Evolutionary conservation across 192 early-diverging fungal genomes (phyloP), one percentile per base, ranked within the genome.

Genomic region (Nowakowskiella sp.): DNA sequence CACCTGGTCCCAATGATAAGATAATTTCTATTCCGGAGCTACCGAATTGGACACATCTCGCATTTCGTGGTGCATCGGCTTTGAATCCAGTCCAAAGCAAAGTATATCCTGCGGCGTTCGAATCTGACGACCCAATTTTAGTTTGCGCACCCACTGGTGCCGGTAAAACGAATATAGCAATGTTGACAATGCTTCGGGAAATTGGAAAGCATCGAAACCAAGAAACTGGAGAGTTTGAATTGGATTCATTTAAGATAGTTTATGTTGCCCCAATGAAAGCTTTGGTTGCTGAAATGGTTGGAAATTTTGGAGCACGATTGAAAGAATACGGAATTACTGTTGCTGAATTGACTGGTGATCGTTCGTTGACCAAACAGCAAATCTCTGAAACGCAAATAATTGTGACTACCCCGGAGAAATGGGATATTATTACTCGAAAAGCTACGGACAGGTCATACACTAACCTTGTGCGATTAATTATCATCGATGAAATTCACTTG

Each of bases 211-310:
- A 91, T 68, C 76, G 83, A 29, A 73, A 94, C 48, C 70, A 74
- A 3, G 66, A 66, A 4, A 83, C 84, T 3, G 88, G 87, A n/a
- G 52, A 66, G 2, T 82, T 95, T 44, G 77, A 85, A 32, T 58
- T 81, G 33, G 91, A 92, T 58, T 56, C 63, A 0, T 98, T 98
- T 80, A 98, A 98, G 71, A 92, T 98, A 64, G 89, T 98, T 33
- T 98, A 98, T 70, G 85, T 98, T 69, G 95, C 95, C 8, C 95
- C 95, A 10, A 98, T 98, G 95, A 98, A 98, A 61, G 95, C 95
- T 5, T 73, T 98, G 49, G 95, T 97, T n/a, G 84, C 88, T 36
- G 95, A 98, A 79, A 90, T 98, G 87, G 92, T 94, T 5, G 85
- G 83, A 16, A 92, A 91, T 60, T 94, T 98, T 62, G 63, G 71